Conservation (phyloP, 805 yeast genomes). For the Phaffomyces antillensis region DNA sequence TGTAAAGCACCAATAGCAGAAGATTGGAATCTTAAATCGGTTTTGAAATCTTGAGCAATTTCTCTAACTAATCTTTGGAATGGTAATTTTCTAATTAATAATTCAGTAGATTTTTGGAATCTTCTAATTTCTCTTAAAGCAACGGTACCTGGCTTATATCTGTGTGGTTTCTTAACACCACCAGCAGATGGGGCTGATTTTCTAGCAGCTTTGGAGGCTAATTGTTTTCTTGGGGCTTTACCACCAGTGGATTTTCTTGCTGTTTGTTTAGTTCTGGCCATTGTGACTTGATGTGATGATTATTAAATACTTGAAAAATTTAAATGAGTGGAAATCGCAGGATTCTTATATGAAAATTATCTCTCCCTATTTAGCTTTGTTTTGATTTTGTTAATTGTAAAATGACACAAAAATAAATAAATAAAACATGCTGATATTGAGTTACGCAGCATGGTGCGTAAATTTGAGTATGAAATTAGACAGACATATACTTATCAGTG, state of each 20-base stretch:
- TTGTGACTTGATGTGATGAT: conserved; percentile 25
- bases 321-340: background rate
- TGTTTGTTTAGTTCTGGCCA: conserved; percentile 94
- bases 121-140: conserved; percentile 96
- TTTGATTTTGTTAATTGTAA: too few species aligned
- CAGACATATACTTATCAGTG: too few species aligned
- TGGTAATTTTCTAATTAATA: conserved; percentile 92
- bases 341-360: too few species aligned
- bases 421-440: too few species aligned
- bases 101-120: conserved; percentile 94
- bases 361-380: too few species aligned
- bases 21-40: conserved; percentile 93
- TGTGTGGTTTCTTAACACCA: conserved; percentile 92
- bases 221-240: conserved; percentile 92
- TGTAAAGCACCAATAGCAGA: conserved; percentile 97
- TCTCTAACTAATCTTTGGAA: conserved; percentile 96
- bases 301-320: background rate
- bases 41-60: conserved; percentile 90
- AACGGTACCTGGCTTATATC: conserved; percentile 96
- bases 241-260: conserved; percentile 95
- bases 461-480: too few species aligned
- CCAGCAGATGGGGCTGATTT: conserved; percentile 88
- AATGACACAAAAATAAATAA: too few species aligned
- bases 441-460: too few species aligned
- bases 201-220: conserved; percentile 91